Evolutionary conservation across 2,329 filamentous ascomycete genomes (phyloP), one percentile per base, ranked within the genome.

Genomic region (Microsporum canis): DNA sequence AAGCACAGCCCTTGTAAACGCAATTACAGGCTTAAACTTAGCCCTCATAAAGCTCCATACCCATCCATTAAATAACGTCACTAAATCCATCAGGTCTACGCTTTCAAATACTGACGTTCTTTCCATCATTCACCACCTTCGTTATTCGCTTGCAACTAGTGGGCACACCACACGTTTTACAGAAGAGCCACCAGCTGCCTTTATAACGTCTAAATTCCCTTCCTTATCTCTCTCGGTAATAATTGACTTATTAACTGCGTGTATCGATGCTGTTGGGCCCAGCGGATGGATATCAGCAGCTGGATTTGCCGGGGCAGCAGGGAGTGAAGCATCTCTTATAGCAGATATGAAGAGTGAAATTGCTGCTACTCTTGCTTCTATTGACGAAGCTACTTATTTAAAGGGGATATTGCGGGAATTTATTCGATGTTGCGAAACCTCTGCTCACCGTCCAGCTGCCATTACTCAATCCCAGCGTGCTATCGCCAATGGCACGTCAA

Each of bases 291-390:
- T 78, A 57, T 71, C 75, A 7, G 75, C 73, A 14, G 68, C 71
- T 4, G 67, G 66, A 17, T 66, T 72, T 36, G 68, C 70, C 45
- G 72, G 71, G 17, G 65, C 68, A 27, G 64, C 70, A 34, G 70
- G 68, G 41, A 72, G 75, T 61, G 75, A 78, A 61, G 70, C 73
- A 39, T 75, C 77, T 47, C 70, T 79, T 12, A 73, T 79, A 58
- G 71, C 75, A 14, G 76, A 79, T 56, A 75, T 80, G 71, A 74
- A 76, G 62, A 75, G 76, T 3, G 78, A 80, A 64, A 71, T 80
- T 33, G 77, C 77, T 3, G 76, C 76, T 55, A 75, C 77, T 0
- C 71, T 78, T 5, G 74, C 76, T 14, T 76, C 77, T 38, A 71
- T 79, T 51, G 76, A 79, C 60, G 78, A 80, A 63, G 76, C 77